A percentile compares a stretch with the other conserved stretches of the same genome.
These are phyloP conservation scores for Camillea tinctor DNA, from an alignment of 2,329 filamentous ascomycete species.

Conservation along the genomic window DNA sequence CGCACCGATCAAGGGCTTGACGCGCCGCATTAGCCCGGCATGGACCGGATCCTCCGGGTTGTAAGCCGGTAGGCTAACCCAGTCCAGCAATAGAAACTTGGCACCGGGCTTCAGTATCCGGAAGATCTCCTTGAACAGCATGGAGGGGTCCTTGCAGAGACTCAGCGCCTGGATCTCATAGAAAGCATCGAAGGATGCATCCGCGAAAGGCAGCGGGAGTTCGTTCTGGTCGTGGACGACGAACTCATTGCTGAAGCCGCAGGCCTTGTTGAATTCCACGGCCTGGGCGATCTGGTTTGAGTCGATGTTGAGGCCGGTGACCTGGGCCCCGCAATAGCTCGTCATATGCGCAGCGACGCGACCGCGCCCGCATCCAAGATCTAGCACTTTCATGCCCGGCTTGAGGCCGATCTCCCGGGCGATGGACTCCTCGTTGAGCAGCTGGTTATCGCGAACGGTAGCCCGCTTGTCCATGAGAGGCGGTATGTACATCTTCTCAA, in stretches of 20 bases:
- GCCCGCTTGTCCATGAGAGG: slow-evolving; percentile 51
- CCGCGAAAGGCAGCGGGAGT: slow-evolving; percentile 49
- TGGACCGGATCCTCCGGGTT: slow-evolving; percentile 46
- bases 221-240: slow-evolving; percentile 51
- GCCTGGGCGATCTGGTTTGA: slow-evolving; percentile 44
- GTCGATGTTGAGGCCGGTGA: slow-evolving; percentile 55
- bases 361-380: slow-evolving; percentile 53
- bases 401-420: slow-evolving; percentile 45
- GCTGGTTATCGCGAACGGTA: slow-evolving; percentile 50
- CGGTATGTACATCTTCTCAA: slow-evolving; percentile 60
- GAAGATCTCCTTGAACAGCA: slow-evolving; percentile 48
- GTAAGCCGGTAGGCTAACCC: slow-evolving; percentile 51
- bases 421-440: slow-evolving; percentile 51
- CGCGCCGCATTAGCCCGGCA: slow-evolving; percentile 50
- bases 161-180: slow-evolving; percentile 59
- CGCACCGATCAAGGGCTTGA: slow-evolving; percentile 55
- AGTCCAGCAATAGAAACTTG: slow-evolving; percentile 50
- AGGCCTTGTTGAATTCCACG: slow-evolving; percentile 29
- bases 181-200: slow-evolving; percentile 50
- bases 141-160: slow-evolving; percentile 47
- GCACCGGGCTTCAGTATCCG: slow-evolving; percentile 51
- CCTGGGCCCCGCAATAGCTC: slow-evolving; percentile 43
- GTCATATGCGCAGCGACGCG: slow-evolving; percentile 55
- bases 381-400: slow-evolving; percentile 46
- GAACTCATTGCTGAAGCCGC: slow-evolving; percentile 43